Evolutionary conservation across 768 basidiomycete genomes (phyloP).

Genomic region (Cyclocybe aegerita): DNA sequence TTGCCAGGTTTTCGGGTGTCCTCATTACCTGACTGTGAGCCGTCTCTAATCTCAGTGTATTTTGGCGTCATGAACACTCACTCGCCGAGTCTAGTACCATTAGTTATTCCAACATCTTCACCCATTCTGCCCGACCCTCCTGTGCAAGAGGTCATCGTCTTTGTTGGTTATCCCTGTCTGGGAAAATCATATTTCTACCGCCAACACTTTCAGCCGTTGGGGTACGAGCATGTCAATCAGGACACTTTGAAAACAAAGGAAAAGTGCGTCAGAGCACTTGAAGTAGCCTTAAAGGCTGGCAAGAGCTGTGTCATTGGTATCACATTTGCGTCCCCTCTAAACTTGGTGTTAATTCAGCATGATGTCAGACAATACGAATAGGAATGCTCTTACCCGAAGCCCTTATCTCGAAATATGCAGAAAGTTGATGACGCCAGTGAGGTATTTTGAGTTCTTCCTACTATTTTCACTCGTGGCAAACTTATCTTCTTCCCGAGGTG

Average conservation of each 20-base stretch:
- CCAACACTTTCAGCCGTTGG: slow-evolving; percentile 60
- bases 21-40: slow-evolving; percentile 36
- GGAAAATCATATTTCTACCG: slow-evolving; percentile 87
- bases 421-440: slow-evolving; percentile 48
- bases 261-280: slow-evolving; percentile 70
- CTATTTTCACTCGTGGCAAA: background rate
- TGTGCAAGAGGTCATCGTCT: slow-evolving; percentile 45
- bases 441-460: slow-evolving; percentile 38
- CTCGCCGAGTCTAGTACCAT: slow-evolving; percentile 39
- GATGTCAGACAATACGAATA: slow-evolving; percentile 86
- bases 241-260: slow-evolving; percentile 73
- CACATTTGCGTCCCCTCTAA: slow-evolving; percentile 16
- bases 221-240: slow-evolving; percentile 87
- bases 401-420: slow-evolving; percentile 70
- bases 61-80: background rate
- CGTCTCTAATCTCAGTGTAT: background rate
- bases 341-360: background rate
- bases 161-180: slow-evolving; percentile 52
- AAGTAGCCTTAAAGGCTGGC: slow-evolving; percentile 50
- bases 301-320: slow-evolving; percentile 78
- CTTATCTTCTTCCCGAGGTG: slow-evolving; percentile 43
- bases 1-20: slow-evolving; percentile 73
- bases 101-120: slow-evolving; percentile 47
- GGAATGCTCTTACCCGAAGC: slow-evolving; percentile 65
- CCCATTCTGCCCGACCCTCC: slow-evolving; percentile 43